Percentiles rank a stretch among this genome's conserved stretches.
Evolutionary conservation across 225 moss, liverwort and hornwort genomes (phyloP).

Genomic region (Lunularia cruciata): DNA sequence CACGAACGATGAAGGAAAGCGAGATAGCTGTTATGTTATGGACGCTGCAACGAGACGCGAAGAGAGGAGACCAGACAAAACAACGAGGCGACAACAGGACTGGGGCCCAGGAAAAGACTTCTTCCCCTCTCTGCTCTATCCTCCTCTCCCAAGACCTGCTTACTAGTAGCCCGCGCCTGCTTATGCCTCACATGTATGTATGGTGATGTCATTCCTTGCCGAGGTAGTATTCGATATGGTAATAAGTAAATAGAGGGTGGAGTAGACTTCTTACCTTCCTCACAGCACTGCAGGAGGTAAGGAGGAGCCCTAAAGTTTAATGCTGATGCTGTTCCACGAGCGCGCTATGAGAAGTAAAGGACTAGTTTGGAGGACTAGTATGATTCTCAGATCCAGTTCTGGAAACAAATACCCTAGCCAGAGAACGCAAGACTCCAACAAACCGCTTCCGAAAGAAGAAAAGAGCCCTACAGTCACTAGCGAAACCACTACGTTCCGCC

Average conservation of each 20-base stretch:
- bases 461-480: too few species aligned
- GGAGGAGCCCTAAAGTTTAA: conserved; percentile 1
- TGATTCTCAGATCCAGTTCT: background rate
- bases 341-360: background rate
- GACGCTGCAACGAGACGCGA: background rate
- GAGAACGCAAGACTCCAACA: background rate
- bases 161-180: too few species aligned
- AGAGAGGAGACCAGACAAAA: background rate
- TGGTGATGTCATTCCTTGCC: too few species aligned
- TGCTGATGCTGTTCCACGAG: background rate
- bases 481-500: too few species aligned
- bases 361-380: background rate
- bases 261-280: background rate
- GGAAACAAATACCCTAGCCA: background rate
- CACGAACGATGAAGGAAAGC: background rate
- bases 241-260: too few species aligned
- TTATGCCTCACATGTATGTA: too few species aligned
- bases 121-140: too few species aligned
- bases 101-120: too few species aligned
- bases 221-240: too few species aligned
- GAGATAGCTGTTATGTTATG: conserved; percentile 10
- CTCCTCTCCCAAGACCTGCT: too few species aligned
- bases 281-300: background rate
- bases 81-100: too few species aligned
- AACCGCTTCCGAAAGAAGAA: too few species aligned